A percentile compares a stretch with the other conserved stretches of the same genome.
Conservation (phyloP, 805 yeast species). For the Nakazawaea pomicola region DNA sequence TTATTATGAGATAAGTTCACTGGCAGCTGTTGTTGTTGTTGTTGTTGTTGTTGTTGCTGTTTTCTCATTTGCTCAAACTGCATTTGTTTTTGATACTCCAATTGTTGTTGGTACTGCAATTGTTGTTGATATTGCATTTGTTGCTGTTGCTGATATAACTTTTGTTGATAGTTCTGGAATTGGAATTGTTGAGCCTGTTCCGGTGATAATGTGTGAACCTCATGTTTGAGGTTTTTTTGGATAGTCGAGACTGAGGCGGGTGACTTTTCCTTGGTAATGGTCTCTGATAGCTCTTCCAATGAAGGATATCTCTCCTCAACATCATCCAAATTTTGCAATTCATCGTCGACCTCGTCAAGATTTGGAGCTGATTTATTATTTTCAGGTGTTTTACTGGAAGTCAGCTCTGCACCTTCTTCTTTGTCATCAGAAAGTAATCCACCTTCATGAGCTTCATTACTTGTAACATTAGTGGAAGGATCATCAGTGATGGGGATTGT, state of each 20-base stretch:
- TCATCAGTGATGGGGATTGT: background rate
- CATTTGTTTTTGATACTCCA: slow-evolving; percentile 6
- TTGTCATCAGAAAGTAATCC: slow-evolving; percentile 14
- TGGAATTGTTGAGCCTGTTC: slow-evolving; percentile 19
- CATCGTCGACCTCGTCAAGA: slow-evolving; percentile 18
- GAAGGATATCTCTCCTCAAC: slow-evolving; percentile 52
- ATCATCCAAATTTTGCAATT: slow-evolving; percentile 33
- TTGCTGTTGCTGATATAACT: slow-evolving; percentile 13
- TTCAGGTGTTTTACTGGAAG: background rate
- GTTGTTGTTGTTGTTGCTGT: slow-evolving; percentile 4
- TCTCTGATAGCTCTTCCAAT: slow-evolving; percentile 26
- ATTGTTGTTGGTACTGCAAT: slow-evolving; percentile 13
- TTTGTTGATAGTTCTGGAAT: slow-evolving; percentile 16
- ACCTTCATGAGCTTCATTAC: slow-evolving; percentile 1
- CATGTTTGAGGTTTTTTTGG: slow-evolving; percentile 8
- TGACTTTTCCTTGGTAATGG: background rate
- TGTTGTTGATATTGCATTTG: slow-evolving; percentile 12
- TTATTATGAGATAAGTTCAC: too few relatives aligned
- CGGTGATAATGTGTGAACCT: slow-evolving; percentile 9
- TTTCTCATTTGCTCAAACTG: slow-evolving; percentile 2
- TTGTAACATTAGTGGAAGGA: background rate
- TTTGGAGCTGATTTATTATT: too few relatives aligned
- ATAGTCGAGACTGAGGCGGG: too few relatives aligned
- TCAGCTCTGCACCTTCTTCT: background rate
- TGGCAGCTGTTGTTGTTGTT: slow-evolving; percentile 7